Conservation (phyloP, 768 basidiomycete species). For the Terana coerulea region DNA sequence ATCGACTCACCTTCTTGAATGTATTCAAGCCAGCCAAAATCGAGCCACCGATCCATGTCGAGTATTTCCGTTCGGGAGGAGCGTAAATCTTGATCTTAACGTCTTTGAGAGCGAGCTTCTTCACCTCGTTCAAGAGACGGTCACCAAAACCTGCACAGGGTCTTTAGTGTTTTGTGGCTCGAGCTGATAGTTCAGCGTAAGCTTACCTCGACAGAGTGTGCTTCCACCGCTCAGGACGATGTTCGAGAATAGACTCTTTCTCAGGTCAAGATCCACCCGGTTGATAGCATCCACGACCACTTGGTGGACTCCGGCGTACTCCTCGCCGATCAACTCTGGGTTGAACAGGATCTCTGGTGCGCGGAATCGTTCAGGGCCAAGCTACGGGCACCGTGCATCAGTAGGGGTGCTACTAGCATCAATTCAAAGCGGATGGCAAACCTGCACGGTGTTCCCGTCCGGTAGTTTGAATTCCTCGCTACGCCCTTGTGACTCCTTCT, state of each 20-base stretch:
- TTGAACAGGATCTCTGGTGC: conserved; percentile 98
- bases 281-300: conserved; percentile 98
- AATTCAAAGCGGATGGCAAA: conserved; percentile 23
- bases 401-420: conserved; percentile 1
- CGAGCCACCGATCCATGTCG: conserved; percentile 95
- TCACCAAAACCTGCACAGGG: conserved; percentile 76
- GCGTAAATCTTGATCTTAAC: conserved; percentile 99
- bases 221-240: conserved; percentile 96
- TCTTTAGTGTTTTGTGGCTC: neutral
- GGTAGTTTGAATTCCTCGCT: conserved; percentile 89
- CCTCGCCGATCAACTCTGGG: conserved; percentile 93
- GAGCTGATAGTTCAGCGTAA: neutral
- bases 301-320: conserved; percentile 96
- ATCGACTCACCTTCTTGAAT: conserved; percentile 87
- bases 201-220: conserved; percentile 86
- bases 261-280: conserved; percentile 91
- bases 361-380: conserved; percentile 92
- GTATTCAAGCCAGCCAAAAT: conserved; percentile 94
- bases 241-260: conserved; percentile 94
- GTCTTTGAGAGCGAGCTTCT: conserved; percentile 92
- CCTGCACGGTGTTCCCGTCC: conserved; percentile 92
- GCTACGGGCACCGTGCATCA: conserved; percentile 44
- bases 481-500: conserved; percentile 79
- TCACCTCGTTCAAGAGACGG: conserved; percentile 92
- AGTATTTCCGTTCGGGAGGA: conserved; percentile 98